Evolutionary conservation across 2,329 filamentous ascomycete genomes (phyloP), one percentile per base, ranked within the genome.

Genomic region (Stenocarpella maydis): DNA sequence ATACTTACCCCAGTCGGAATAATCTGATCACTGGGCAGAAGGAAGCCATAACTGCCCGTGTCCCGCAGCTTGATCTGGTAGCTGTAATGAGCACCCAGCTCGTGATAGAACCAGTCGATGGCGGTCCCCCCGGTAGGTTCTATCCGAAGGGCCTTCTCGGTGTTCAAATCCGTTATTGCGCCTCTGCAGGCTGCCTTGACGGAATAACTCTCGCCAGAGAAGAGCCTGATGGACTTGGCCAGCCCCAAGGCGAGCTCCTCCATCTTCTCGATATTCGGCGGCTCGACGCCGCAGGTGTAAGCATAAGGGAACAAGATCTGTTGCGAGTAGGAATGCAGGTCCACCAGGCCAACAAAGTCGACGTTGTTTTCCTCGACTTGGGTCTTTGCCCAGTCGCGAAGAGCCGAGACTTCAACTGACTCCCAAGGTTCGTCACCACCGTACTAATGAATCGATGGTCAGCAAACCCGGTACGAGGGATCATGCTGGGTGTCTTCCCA

Each of bases 11-110:
- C 95, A 0, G 93, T 96, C 0, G 95, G 94, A 2, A 97, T 84
- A 70, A 98, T 98, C 71, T 97, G 88, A 69, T 96, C 91, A 69
- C 88, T 91, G 0, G 96, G 96, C 4, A 98, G 83, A 58, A 99
- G 82, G 78, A 98, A 99, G 0, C 96, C 96, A 78, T 98, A 98
- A 78, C 90, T 96, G 12, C 96, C 96, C 0, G 92, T 96, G 78
- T 99, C 96, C 60, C 96, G 87, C 34, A 99, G 84, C 82, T 98
- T 98, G 81, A 96, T 91, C 83, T 98, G 96, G 78, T 97, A 98
- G 69, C 94, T 92, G 78, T 93, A 97, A 72, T 89, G 90, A 21
- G 95, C 92, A 55, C 86, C 84, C 71, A 98, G 81, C 75, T 97
- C 92, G 74, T 97, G 93, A 78, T 97, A 97, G 80, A 99, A 97